A percentile compares a stretch with the other conserved stretches of the same genome.
These are phyloP conservation scores for Debaryomyces nepalensis DNA, from an alignment of 1,139 yeast species.

Conservation along the genomic window DNA sequence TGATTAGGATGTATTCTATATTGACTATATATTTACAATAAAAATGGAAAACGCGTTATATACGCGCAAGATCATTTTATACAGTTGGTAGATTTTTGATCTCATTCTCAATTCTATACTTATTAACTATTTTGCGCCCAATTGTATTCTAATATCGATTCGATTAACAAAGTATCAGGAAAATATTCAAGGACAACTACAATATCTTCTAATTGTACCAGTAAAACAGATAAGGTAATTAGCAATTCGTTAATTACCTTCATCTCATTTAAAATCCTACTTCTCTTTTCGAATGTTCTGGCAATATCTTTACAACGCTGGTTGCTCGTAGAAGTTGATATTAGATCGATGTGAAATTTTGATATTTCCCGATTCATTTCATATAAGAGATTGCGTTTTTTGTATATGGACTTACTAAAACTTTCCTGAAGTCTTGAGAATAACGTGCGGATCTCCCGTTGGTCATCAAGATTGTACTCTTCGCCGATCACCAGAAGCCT, in stretches of 20 bases:
- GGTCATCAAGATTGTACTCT: constrained; percentile 10
- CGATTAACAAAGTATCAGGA: not conserved
- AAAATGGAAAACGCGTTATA: constrained; percentile 7
- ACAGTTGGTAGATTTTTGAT: not conserved
- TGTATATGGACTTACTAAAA: constrained; percentile 12
- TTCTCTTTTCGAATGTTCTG: constrained; percentile 9
- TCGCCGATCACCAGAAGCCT: not conserved
- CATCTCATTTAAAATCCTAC: constrained; percentile 10
- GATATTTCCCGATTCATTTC: constrained; percentile 8
- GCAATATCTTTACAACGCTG: constrained; percentile 8
- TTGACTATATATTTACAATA: constrained; percentile 1
- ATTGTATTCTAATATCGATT: not conserved
- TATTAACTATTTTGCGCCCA: not conserved
- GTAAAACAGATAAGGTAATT: constrained; percentile 7
- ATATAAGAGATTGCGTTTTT: constrained; percentile 8
- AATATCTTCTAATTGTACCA: constrained; percentile 10
- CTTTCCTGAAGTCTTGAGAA: constrained; percentile 14
- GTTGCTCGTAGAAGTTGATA: not conserved
- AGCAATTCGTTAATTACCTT: constrained; percentile 10
- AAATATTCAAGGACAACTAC: constrained; percentile 6
- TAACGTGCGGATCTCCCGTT: constrained; percentile 10
- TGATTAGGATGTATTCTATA: not conserved
- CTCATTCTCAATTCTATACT: not conserved
- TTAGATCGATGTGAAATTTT: constrained; percentile 5
- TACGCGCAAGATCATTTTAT: constrained; percentile 6